A percentile compares a stretch with the other conserved stretches of the same genome.
phyloP scores from a whole-genome alignment of 805 yeast species.

The Teunomyces gatunensis region DNA sequence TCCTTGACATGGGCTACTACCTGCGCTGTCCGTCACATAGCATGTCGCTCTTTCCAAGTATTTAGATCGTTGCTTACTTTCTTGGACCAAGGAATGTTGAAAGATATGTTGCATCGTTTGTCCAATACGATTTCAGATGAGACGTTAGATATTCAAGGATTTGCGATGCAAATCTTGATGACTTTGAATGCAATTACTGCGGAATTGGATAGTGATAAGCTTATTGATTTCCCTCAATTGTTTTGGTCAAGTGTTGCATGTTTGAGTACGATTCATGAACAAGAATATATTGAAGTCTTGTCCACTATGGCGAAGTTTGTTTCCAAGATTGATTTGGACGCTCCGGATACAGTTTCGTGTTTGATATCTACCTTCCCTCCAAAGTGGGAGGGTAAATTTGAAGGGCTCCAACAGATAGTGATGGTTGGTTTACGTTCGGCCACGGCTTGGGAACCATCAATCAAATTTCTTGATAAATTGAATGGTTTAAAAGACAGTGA shows the following conservation, averaged over 20 bases:
- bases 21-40: slow-evolving; percentile 94
- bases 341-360: slow-evolving; percentile 81
- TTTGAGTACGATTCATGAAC: slow-evolving; percentile 84
- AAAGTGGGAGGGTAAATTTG: slow-evolving; percentile 93
- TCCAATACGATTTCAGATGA: slow-evolving; percentile 93
- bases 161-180: slow-evolving; percentile 96
- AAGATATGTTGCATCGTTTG: slow-evolving; percentile 89
- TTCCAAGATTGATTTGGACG: slow-evolving; percentile 80
- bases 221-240: slow-evolving; percentile 86
- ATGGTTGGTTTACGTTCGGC: slow-evolving; percentile 83
- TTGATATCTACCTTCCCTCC: slow-evolving; percentile 86
- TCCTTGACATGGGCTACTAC: slow-evolving; percentile 95
- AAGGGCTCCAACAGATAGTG: slow-evolving; percentile 78
- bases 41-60: slow-evolving; percentile 93
- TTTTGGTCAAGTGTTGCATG: slow-evolving; percentile 97
- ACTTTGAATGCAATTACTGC: slow-evolving; percentile 91
- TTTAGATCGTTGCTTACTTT: slow-evolving; percentile 81
- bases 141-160: slow-evolving; percentile 87
- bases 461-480: slow-evolving; percentile 70
- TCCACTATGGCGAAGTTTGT: slow-evolving; percentile 80
- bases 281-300: slow-evolving; percentile 84
- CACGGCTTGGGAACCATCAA: slow-evolving; percentile 72
- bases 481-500: slow-evolving; percentile 67
- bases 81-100: slow-evolving; percentile 82
- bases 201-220: slow-evolving; percentile 70